These are phyloP conservation scores for Choricystis sp. DNA, from an alignment of 139 green algal species.

Conservation along the genomic window DNA sequence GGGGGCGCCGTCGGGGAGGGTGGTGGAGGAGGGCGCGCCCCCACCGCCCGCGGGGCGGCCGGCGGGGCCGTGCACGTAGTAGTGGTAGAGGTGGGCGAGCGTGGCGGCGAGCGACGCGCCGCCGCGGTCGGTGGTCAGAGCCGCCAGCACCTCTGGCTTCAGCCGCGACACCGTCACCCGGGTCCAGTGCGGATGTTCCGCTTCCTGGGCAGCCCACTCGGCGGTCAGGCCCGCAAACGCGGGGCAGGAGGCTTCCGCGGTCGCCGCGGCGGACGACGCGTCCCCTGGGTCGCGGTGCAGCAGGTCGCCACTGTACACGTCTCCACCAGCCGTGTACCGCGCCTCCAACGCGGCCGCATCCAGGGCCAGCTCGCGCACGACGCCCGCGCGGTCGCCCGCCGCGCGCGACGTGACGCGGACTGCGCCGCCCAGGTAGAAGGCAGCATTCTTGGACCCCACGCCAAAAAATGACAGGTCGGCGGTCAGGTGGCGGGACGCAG, in stretches of 20 bases:
- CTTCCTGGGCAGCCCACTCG: slow-evolving; percentile 16
- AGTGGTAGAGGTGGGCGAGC: slow-evolving; percentile 71
- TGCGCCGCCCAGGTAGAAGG: slow-evolving; percentile 52
- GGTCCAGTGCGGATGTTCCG: slow-evolving; percentile 28
- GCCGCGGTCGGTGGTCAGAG: slow-evolving; percentile 22
- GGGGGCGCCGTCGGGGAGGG: not conserved
- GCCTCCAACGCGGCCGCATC: slow-evolving; percentile 28
- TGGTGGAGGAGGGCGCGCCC: not conserved
- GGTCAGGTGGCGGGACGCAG: slow-evolving; percentile 35
- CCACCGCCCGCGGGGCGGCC: slow-evolving; percentile 20
- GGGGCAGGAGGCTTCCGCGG: slow-evolving; percentile 16
- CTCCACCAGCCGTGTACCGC: slow-evolving; percentile 34
- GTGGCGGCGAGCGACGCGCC: slow-evolving; percentile 17
- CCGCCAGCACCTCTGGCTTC: slow-evolving; percentile 37
- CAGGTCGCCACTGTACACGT: slow-evolving; percentile 62
- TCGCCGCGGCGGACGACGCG: slow-evolving; percentile 17
- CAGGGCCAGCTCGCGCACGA: slow-evolving; percentile 49
- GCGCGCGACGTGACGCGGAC: slow-evolving; percentile 46
- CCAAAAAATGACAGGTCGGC: slow-evolving; percentile 67
- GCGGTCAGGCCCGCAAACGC: slow-evolving; percentile 11
- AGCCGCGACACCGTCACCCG: slow-evolving; percentile 42
- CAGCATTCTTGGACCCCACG: slow-evolving; percentile 60
- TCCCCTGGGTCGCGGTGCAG: slow-evolving; percentile 41
- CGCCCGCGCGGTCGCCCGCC: slow-evolving; percentile 6
- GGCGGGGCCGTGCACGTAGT: slow-evolving; percentile 56